Evolutionary conservation across 2,329 filamentous ascomycete genomes (phyloP).

Genomic region (Peltaster fructicola): DNA sequence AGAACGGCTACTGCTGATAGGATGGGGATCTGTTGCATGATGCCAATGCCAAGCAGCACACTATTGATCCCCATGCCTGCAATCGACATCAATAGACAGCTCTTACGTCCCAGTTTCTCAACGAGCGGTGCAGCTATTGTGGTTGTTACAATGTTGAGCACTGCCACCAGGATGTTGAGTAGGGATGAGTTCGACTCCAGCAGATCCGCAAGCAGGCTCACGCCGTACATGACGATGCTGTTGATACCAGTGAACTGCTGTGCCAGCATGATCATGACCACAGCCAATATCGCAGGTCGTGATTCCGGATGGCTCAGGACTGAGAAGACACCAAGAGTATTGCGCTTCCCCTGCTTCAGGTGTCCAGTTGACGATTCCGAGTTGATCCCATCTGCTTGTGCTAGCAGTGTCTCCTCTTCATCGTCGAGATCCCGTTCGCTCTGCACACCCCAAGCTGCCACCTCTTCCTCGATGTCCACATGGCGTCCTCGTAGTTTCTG

Average conservation of each 20-base stretch:
- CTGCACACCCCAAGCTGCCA: constrained; percentile 30
- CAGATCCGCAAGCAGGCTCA: constrained; percentile 66
- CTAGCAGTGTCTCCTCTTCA: constrained; percentile 56
- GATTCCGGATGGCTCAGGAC: constrained; percentile 52
- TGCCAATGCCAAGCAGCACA: constrained; percentile 61
- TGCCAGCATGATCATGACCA: constrained; percentile 83
- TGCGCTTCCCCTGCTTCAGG: constrained; percentile 7
- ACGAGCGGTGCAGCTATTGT: constrained; percentile 65
- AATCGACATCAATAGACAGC: constrained; percentile 66
- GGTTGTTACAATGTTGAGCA: constrained; percentile 72
- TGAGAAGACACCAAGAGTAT: constrained; percentile 26
- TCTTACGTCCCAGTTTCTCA: constrained; percentile 75
- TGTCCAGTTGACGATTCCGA: constrained; percentile 11
- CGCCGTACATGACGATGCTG: constrained; percentile 96
- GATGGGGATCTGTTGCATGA: constrained; percentile 52
- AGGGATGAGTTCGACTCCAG: constrained; percentile 66
- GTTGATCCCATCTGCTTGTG: background rate
- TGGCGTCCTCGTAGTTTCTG: constrained; percentile 57
- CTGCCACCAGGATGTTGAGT: constrained; percentile 73
- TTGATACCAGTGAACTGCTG: constrained; percentile 90
- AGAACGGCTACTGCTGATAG: constrained; percentile 69
- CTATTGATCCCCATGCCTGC: constrained; percentile 68
- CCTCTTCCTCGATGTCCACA: constrained; percentile 56
- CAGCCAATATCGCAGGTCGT: constrained; percentile 67
- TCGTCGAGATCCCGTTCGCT: constrained; percentile 21